These are phyloP conservation scores for Coemansia sp. DNA, from an alignment of 192 early-diverging fungal species.

Conservation along the genomic window DNA sequence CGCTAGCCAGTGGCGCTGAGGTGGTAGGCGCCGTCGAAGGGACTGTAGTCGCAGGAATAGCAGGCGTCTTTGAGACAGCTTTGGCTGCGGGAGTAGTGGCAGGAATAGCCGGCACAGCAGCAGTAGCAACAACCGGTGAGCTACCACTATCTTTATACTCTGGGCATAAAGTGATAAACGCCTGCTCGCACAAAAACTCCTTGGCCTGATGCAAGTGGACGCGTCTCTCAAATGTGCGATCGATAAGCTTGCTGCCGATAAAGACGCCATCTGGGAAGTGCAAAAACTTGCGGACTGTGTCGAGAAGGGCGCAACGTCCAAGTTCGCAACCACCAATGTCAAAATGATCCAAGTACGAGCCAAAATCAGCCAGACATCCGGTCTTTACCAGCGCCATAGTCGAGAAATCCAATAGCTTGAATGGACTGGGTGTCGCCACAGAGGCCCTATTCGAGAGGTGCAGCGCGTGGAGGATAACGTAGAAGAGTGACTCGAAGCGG, in stretches of 20 bases:
- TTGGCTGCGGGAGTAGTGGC: too few relatives aligned
- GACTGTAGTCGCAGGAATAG: too few relatives aligned
- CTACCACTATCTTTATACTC: too few relatives aligned
- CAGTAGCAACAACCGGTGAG: too few relatives aligned
- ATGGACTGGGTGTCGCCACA: background rate
- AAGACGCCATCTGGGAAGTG: background rate
- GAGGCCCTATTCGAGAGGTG: background rate
- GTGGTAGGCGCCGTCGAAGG: too few relatives aligned
- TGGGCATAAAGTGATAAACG: background rate
- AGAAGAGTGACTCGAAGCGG: conserved; percentile 22
- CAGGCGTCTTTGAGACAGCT: too few relatives aligned
- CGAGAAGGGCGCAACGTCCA: background rate
- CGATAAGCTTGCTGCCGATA: background rate
- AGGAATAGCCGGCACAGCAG: too few relatives aligned
- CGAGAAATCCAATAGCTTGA: background rate
- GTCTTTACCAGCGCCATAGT: background rate
- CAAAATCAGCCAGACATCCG: background rate
- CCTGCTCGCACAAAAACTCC: background rate
- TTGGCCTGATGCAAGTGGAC: background rate
- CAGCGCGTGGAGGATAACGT: conserved; percentile 6
- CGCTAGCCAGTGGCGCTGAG: too few relatives aligned
- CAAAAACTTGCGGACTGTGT: background rate
- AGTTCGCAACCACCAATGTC: background rate
- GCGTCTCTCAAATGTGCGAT: background rate
- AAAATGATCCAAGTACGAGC: background rate